phyloP scores from a whole-genome alignment of 2,329 filamentous ascomycete genomes.

The Monilinia laxa region DNA sequence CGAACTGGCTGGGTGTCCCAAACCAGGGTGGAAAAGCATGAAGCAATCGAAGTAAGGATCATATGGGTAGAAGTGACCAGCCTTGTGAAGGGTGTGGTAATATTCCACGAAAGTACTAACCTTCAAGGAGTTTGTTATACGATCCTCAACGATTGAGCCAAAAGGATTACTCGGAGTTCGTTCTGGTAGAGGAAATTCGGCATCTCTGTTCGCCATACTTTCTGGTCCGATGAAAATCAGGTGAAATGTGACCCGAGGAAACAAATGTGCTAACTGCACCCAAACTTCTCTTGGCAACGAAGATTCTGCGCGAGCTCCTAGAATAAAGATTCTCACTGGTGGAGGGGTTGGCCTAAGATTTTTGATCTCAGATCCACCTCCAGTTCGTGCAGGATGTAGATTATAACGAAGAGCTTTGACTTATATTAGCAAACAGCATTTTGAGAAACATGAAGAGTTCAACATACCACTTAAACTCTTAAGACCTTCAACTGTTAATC shows the following conservation, averaged over 20 bases:
- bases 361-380: slow-evolving; percentile 71
- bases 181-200: slow-evolving; percentile 86
- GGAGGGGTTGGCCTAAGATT: slow-evolving; percentile 82
- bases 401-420: slow-evolving; percentile 81
- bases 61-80: slow-evolving; percentile 87
- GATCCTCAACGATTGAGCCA: slow-evolving; percentile 89
- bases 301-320: slow-evolving; percentile 95
- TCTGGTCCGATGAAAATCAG: slow-evolving; percentile 94
- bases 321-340: slow-evolving; percentile 85
- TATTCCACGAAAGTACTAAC: slow-evolving; percentile 98
- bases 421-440: not conserved
- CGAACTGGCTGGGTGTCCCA: slow-evolving; percentile 89
- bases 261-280: slow-evolving; percentile 91
- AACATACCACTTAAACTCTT: slow-evolving; percentile 87
- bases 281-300: slow-evolving; percentile 91
- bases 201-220: slow-evolving; percentile 90
- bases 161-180: slow-evolving; percentile 86
- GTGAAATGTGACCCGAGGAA: slow-evolving; percentile 88
- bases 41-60: slow-evolving; percentile 99
- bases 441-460: not conserved
- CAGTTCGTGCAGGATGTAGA: slow-evolving; percentile 80
- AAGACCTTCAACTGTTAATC: slow-evolving; percentile 82
- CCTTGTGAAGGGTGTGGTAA: slow-evolving; percentile 93
- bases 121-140: slow-evolving; percentile 85
- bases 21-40: slow-evolving; percentile 92